A percentile compares a stretch with the other conserved stretches of the same genome.
Conservation (phyloP, 2,329 filamentous ascomycete species). For the Aciculosporium take region DNA sequence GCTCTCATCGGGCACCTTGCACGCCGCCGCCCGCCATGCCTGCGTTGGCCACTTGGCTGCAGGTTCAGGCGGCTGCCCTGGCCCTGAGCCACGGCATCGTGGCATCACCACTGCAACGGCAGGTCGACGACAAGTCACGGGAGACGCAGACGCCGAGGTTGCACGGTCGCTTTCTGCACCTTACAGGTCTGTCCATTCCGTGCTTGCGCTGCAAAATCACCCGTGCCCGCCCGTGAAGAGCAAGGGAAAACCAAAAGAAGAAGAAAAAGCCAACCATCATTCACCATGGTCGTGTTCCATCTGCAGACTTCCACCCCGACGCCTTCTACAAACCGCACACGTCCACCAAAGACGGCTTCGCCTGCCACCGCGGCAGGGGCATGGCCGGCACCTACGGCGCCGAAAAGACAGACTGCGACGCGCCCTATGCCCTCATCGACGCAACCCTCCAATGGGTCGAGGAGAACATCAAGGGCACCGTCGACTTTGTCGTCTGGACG, state of each 20-base stretch:
- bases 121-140: constrained; percentile 1
- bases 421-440: constrained; percentile 65
- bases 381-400: constrained; percentile 70
- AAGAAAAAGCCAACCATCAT: too few species aligned
- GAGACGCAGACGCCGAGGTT: constrained; percentile 29
- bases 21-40: constrained; percentile 9
- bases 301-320: constrained; percentile 79
- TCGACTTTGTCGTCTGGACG: constrained; percentile 90
- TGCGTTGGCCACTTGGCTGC: constrained; percentile 15
- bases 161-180: constrained; percentile 69
- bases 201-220: too few species aligned
- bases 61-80: constrained; percentile 14
- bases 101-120: constrained; percentile 12
- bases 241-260: too few species aligned
- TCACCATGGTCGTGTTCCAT: too few species aligned
- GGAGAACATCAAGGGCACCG: constrained; percentile 57
- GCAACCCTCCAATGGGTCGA: constrained; percentile 84
- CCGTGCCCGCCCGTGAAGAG: too few species aligned
- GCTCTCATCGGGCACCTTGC: too few species aligned
- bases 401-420: constrained; percentile 79
- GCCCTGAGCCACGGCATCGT: constrained; percentile 11
- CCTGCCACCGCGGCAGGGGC: constrained; percentile 70
- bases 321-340: constrained; percentile 70
- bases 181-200: constrained; percentile 72
- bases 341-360: constrained; percentile 50